A percentile compares a stretch with the other conserved stretches of the same genome.
These are phyloP conservation scores for Nicotiana paniculata DNA, from an alignment of 257 asterid species.

Conservation along the genomic window DNA sequence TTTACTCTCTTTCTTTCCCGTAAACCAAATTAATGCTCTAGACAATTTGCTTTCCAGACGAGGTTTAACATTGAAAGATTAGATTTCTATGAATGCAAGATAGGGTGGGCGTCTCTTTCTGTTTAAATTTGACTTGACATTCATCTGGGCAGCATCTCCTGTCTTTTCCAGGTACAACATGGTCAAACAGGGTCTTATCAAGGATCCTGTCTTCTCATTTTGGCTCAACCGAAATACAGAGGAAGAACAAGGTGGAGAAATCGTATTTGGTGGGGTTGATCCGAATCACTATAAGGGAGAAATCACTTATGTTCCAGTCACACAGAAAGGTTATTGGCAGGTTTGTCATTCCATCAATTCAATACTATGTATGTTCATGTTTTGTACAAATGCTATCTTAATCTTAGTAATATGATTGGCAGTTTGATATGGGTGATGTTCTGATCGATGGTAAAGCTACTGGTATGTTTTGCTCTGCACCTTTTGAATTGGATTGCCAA, in stretches of 20 bases:
- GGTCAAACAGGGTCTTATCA: conserved; percentile 85
- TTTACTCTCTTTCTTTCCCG: conserved; percentile 15
- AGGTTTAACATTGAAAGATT: background rate
- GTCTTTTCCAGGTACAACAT: conserved; percentile 64
- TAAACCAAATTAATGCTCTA: background rate
- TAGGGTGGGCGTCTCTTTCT: background rate
- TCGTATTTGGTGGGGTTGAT: conserved; percentile 93
- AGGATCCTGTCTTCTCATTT: conserved; percentile 88
- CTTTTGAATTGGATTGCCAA: background rate
- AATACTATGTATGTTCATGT: background rate
- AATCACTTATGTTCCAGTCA: conserved; percentile 76
- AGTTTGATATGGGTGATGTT: conserved; percentile 98
- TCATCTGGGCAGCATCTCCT: background rate
- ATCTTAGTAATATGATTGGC: conserved; percentile 12
- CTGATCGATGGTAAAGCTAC: conserved; percentile 75
- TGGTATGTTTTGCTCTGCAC: conserved; percentile 40
- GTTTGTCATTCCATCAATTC: conserved; percentile 30
- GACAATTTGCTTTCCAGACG: background rate
- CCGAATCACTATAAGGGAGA: conserved; percentile 80
- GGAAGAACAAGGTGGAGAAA: conserved; percentile 86
- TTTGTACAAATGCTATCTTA: background rate
- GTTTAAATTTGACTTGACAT: background rate
- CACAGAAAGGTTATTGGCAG: conserved; percentile 97
- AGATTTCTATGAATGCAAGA: background rate
- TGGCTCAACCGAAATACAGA: conserved; percentile 80